Base-by-base conservation (phyloP, 2,329 filamentous ascomycete genomes). In the Cytospora chrysosperma region DNA sequence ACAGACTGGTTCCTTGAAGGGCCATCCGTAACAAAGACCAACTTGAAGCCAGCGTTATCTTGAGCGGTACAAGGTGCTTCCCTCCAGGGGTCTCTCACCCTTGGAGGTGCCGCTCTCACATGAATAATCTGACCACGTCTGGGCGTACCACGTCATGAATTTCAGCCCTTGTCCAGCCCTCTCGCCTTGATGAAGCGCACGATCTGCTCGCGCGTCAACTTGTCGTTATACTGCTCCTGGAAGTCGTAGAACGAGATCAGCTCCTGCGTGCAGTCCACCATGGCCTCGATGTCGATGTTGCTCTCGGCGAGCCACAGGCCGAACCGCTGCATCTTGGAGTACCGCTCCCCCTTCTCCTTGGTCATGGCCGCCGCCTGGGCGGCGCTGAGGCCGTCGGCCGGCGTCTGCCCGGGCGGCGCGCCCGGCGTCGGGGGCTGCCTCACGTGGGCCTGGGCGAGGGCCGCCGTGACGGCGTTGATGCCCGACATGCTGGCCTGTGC, bases 261-360 rank as follows among this genome's bases (percentile, higher is more conserved):
- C 77, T 97, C 93, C 76, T 97, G 93, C 0, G 91, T 94, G 71
- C 90, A 92, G 75, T 97, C 92, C 57, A 96, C 89, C 75, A 96
- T 88, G 34, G 88, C 89, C 68, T 91, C 87, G 71, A 97, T 90
- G 70, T 96, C 91, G 51, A 97, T 86, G 62, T 87, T 89, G 70
- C 91, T 95, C 72, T 96, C 92, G 1, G 93, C 90, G 62, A 97
- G 81, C 89, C 93, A 97, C 49, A 86, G 85, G 12, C 92, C 85
- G 65, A 85, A 86, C 37, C 82, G 78, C 70, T 86, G 83, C 49
- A 96, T 82, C 68, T 89, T 88, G 58, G 85, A 82, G 55, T 91
- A 81, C 59, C 86, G 79, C 30, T 78, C 81, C 60, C 77, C 77
- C 69, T 79, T 81, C 64, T 83, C 81, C 66, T 82, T 82, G 1